phyloP scores from a whole-genome alignment of 805 yeast species.

The Saccharomycopsis babjevae region DNA sequence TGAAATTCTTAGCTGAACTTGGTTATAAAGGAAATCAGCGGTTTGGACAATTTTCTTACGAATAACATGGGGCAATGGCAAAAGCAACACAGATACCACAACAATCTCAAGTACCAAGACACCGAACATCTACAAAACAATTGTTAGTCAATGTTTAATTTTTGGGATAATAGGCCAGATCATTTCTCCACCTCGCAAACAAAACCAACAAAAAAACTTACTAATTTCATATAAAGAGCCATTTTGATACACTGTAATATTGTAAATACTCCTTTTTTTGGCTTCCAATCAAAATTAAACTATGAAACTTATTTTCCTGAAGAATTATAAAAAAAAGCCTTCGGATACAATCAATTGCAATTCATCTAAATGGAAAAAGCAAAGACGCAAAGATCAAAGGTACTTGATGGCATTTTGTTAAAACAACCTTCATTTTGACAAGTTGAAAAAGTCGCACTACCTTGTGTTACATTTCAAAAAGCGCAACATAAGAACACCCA shows the following conservation, averaged over 20 bases:
- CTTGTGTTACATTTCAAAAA: background rate
- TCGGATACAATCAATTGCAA: too few relatives aligned
- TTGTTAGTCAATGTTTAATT: background rate
- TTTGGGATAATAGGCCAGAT: background rate
- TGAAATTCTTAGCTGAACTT: constrained; percentile 37
- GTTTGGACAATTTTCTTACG: constrained; percentile 35
- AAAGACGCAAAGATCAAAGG: too few relatives aligned
- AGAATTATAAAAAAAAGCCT: too few relatives aligned
- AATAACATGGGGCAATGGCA: constrained; percentile 44
- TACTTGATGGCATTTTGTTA: background rate
- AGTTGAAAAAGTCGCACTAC: background rate
- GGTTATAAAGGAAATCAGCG: constrained; percentile 27
- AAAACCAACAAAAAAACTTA: constrained; percentile 1
- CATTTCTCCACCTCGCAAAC: background rate
- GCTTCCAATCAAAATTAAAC: too few relatives aligned
- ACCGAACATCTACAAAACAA: constrained; percentile 29
- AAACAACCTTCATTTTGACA: background rate
- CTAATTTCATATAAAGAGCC: constrained; percentile 17
- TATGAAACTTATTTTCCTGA: too few relatives aligned
- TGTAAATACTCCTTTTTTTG: too few relatives aligned
- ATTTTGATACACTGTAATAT: background rate
- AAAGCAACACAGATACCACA: constrained; percentile 34
- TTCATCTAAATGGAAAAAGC: too few relatives aligned
- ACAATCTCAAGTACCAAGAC: constrained; percentile 44
- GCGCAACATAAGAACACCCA: background rate